Conservation (phyloP, 495 filamentous ascomycete genomes). For the Aspergillus steynii region DNA sequence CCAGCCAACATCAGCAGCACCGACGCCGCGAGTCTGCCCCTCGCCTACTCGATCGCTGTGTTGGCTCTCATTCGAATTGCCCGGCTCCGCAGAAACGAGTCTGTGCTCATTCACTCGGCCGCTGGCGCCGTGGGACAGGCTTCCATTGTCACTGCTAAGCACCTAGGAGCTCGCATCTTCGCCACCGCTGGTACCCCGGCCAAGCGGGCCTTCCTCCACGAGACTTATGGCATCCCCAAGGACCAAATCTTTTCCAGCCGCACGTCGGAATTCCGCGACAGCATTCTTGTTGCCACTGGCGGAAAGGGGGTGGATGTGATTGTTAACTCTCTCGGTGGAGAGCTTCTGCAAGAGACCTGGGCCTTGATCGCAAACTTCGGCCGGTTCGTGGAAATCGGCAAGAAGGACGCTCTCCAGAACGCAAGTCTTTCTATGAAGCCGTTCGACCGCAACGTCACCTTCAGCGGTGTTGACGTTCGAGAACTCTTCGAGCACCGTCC, state of each 20-base stretch:
- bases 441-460: conserved; percentile 2
- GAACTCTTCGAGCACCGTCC: not conserved
- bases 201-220: conserved; percentile 56
- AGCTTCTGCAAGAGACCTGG: conserved; percentile 41
- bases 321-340: conserved; percentile 56
- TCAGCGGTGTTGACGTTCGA: conserved; percentile 3
- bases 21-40: conserved; percentile 54
- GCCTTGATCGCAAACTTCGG: conserved; percentile 26
- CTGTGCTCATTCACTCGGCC: conserved; percentile 42
- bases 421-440: conserved; percentile 1
- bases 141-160: conserved; percentile 57
- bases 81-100: conserved; percentile 26
- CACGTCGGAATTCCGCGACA: conserved; percentile 47
- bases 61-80: conserved; percentile 50
- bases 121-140: conserved; percentile 64
- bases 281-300: conserved; percentile 48
- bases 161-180: conserved; percentile 59
- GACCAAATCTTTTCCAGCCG: conserved; percentile 45
- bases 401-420: conserved; percentile 11
- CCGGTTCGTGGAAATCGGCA: conserved; percentile 4
- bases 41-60: conserved; percentile 56
- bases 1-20: not conserved
- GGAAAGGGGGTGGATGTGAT: conserved; percentile 63
- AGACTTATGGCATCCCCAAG: conserved; percentile 43
- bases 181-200: conserved; percentile 57